Conservation (phyloP, 257 asterid genomes). For the Haberlea rhodopensis region DNA sequence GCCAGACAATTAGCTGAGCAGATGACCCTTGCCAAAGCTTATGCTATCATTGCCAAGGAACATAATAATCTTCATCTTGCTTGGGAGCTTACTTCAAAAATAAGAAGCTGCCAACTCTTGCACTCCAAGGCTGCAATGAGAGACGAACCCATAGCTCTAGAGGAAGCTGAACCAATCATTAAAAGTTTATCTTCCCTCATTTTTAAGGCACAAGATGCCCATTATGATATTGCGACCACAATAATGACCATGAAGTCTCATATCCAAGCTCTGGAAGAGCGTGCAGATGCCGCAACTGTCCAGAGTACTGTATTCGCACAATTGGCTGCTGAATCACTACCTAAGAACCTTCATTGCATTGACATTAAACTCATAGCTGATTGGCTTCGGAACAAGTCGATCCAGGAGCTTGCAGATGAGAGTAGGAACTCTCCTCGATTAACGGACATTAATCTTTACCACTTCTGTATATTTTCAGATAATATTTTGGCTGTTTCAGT, state of each 20-base stretch:
- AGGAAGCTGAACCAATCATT: conserved; percentile 41
- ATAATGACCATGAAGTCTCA: conserved; percentile 47
- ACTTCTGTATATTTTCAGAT: conserved; percentile 50
- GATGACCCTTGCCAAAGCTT: conserved; percentile 49
- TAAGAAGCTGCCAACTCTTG: conserved; percentile 42
- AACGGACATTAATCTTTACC: conserved; percentile 35
- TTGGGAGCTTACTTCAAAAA: conserved; percentile 53
- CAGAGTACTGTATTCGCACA: conserved; percentile 51
- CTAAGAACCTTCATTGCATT: conserved; percentile 45
- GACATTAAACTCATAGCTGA: conserved; percentile 44
- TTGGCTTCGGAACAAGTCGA: conserved; percentile 40
- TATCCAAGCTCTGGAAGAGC: conserved; percentile 51
- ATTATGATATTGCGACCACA: conserved; percentile 48
- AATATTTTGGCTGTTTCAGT: conserved; percentile 50
- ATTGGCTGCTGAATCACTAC: conserved; percentile 54
- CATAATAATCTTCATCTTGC: conserved; percentile 45
- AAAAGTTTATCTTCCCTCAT: conserved; percentile 46
- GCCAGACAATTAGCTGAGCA: conserved; percentile 49
- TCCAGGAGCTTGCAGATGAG: conserved; percentile 28
- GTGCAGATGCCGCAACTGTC: conserved; percentile 35
- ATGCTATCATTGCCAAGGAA: conserved; percentile 48
- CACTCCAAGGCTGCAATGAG: conserved; percentile 47
- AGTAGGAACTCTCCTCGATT: conserved; percentile 29
- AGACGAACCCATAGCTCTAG: conserved; percentile 39
- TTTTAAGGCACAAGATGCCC: conserved; percentile 49